Evolutionary conservation across 2,329 filamentous ascomycete species (phyloP).

Genomic region (Arthrobotrys entomopaga): DNA sequence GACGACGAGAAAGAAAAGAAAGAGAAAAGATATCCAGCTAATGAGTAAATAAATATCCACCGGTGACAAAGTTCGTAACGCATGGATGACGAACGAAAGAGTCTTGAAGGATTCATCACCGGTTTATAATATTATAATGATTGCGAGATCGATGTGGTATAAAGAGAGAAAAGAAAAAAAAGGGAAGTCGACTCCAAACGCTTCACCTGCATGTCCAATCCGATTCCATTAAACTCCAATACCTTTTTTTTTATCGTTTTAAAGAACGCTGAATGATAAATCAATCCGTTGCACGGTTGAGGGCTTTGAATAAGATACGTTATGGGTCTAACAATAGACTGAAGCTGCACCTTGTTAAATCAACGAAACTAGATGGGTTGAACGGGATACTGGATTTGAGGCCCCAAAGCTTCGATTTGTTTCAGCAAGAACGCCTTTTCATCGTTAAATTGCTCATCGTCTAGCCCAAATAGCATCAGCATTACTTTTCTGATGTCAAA

Average conservation of each 20-base stretch:
- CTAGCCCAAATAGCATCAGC: slow-evolving; percentile 63
- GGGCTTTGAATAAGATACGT: too few relatives aligned
- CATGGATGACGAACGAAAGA: too few relatives aligned
- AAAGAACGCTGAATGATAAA: neutral
- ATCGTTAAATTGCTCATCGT: slow-evolving; percentile 98
- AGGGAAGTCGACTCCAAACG: neutral
- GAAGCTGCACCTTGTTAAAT: too few relatives aligned
- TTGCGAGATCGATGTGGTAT: neutral
- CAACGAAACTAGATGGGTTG: slow-evolving; percentile 27
- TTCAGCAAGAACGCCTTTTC: slow-evolving; percentile 97
- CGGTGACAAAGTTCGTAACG: too few relatives aligned
- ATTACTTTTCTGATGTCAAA: neutral
- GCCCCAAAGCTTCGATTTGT: slow-evolving; percentile 72
- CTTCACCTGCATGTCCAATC: neutral
- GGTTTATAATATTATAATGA: too few relatives aligned
- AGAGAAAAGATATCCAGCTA: too few relatives aligned
- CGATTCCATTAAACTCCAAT: slow-evolving; percentile 1
- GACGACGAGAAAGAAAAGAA: too few relatives aligned
- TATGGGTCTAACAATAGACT: too few relatives aligned
- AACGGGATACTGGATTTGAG: slow-evolving; percentile 16
- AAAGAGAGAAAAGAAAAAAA: neutral
- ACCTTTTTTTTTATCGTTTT: slow-evolving; percentile 2
- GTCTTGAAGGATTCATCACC: too few relatives aligned
- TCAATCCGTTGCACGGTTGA: too few relatives aligned
- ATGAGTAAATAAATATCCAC: too few relatives aligned